Conservation (phyloP, 2,329 filamentous ascomycete genomes). For the Hypoxylon sp. region DNA sequence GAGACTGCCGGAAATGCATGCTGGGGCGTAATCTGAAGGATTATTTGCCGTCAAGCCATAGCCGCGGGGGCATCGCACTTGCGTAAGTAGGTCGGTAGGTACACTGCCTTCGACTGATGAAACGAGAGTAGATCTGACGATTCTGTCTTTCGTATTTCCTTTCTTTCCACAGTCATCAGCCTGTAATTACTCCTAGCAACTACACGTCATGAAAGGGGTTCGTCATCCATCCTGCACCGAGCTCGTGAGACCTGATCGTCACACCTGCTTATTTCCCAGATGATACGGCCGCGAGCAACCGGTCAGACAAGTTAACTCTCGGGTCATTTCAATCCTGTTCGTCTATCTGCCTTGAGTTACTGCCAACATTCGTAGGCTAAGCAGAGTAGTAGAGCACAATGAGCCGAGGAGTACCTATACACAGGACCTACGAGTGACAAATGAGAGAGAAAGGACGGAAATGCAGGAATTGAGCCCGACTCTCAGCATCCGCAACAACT, state of each 20-base stretch:
- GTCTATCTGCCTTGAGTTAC: too few relatives aligned
- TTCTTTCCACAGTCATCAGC: background rate
- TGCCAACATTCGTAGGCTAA: too few relatives aligned
- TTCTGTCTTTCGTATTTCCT: conserved; percentile 4
- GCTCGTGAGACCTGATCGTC: background rate
- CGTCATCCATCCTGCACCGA: conserved; percentile 4
- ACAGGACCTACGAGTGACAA: too few relatives aligned
- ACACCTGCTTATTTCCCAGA: background rate
- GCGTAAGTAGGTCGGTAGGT: conserved; percentile 1
- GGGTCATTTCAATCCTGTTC: too few relatives aligned
- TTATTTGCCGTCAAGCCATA: conserved; percentile 43
- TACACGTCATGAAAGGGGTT: background rate
- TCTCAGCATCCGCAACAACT: too few relatives aligned
- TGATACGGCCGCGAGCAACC: background rate
- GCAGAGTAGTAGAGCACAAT: too few relatives aligned
- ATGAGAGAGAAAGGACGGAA: too few relatives aligned
- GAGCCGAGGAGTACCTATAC: too few relatives aligned
- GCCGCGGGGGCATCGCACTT: conserved; percentile 29
- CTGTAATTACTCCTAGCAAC: conserved; percentile 5
- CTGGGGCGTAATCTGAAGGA: conserved; percentile 30
- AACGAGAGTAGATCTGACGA: conserved; percentile 23
- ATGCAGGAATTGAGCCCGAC: too few relatives aligned
- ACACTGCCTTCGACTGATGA: conserved; percentile 30
- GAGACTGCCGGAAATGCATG: conserved; percentile 26
- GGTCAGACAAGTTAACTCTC: background rate